Conservation (phyloP, 192 early-diverging fungal genomes). For the Diversispora eburnea region DNA sequence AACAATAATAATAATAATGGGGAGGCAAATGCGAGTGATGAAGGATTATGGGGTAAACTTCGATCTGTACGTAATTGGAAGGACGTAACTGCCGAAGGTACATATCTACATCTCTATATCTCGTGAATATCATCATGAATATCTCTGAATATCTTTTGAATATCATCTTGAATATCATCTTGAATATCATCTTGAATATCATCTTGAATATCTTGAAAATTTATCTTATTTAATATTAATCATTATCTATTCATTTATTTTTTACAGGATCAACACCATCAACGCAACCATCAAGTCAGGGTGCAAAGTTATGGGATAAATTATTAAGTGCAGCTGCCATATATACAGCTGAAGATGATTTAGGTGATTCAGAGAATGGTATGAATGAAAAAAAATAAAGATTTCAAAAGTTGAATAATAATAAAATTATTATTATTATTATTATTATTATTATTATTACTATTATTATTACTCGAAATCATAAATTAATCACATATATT, state of each 20-base stretch:
- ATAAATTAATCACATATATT: neutral
- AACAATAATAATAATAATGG: neutral
- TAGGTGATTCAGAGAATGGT: conserved; percentile 27
- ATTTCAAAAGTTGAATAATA: too few species aligned
- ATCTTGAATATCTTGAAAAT: too few species aligned
- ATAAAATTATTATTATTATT: too few species aligned
- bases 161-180: neutral
- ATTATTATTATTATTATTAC: neutral
- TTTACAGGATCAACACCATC: neutral
- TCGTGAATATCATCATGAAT: neutral
- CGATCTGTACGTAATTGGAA: conserved; percentile 20
- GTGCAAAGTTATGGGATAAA: conserved; percentile 21
- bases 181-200: neutral
- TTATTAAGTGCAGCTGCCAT: conserved; percentile 6
- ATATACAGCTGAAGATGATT: neutral
- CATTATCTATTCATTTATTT: neutral
- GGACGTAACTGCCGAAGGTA: neutral
- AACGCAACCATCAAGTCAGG: neutral
- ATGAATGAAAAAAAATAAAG: neutral
- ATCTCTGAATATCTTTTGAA: too few species aligned
- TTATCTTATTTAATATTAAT: too few species aligned
- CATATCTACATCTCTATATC: neutral
- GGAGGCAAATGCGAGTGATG: neutral
- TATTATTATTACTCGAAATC: neutral
- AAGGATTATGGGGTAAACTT: conserved; percentile 20